A percentile compares a stretch with the other conserved stretches of the same genome.
Evolutionary conservation across 2,329 filamentous ascomycete species (phyloP).

Genomic region (Fusarium albosuccineum): DNA sequence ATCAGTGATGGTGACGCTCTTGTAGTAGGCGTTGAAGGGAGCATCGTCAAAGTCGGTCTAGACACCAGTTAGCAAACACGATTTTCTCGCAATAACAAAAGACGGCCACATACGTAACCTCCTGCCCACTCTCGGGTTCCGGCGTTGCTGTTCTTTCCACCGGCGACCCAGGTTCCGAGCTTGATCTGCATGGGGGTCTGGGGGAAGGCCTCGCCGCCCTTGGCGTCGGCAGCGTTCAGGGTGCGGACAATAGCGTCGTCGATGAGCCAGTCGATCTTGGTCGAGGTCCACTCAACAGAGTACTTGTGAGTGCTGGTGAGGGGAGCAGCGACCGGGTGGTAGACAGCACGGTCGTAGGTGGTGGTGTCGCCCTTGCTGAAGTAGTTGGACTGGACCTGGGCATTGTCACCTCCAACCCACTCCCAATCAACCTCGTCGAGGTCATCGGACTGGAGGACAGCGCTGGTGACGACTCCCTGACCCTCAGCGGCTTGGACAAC

Average conservation of each 20-base stretch:
- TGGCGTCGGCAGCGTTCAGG: conserved; percentile 69
- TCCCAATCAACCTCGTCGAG: conserved; percentile 95
- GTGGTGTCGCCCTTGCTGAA: conserved; percentile 80
- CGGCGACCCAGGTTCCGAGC: conserved; percentile 76
- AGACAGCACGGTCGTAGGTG: conserved; percentile 77
- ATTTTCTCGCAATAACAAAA: too few relatives aligned
- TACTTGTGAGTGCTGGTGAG: conserved; percentile 74
- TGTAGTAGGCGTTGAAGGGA: conserved; percentile 69
- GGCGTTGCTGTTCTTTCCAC: conserved; percentile 67
- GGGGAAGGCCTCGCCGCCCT: conserved; percentile 71
- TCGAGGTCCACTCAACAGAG: conserved; percentile 75
- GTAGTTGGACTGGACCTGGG: conserved; percentile 89
- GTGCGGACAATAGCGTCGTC: conserved; percentile 73
- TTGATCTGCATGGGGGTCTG: conserved; percentile 81
- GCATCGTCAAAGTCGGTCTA: conserved; percentile 66
- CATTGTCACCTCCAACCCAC: conserved; percentile 83
- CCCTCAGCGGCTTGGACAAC: conserved; percentile 84
- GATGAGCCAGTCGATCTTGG: conserved; percentile 73
- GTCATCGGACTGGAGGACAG: conserved; percentile 90
- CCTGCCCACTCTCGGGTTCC: conserved; percentile 82
- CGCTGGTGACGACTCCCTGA: conserved; percentile 87
- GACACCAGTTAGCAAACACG: conserved; percentile 7
- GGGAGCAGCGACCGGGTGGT: conserved; percentile 69
- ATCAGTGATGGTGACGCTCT: conserved; percentile 67
- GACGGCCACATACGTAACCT: conserved; percentile 55